phyloP scores from a whole-genome alignment of 306 rosid species.

The Cyclanthera cordifolia region DNA sequence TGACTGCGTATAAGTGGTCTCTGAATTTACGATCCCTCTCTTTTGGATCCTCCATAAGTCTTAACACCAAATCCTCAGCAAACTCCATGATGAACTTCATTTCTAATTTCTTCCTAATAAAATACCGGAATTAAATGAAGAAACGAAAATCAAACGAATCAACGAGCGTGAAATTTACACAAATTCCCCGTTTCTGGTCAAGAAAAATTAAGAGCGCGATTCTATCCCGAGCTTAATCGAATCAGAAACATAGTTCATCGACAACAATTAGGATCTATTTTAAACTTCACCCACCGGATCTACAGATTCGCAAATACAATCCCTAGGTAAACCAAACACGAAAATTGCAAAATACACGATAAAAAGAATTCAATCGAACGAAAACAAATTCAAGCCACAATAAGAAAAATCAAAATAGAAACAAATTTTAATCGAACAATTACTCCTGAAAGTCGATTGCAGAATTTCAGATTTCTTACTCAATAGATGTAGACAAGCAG shows the following conservation, averaged over 20 bases:
- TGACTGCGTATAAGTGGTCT: constrained; percentile 44
- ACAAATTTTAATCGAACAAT: neutral
- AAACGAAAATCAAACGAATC: neutral
- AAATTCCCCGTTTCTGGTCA: neutral
- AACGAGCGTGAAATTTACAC: neutral
- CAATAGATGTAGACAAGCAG: neutral
- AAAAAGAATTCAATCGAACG: neutral
- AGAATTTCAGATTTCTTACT: neutral
- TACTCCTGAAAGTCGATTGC: neutral
- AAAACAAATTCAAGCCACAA: neutral
- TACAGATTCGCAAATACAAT: neutral
- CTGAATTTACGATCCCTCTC: constrained; percentile 82
- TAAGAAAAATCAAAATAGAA: neutral
- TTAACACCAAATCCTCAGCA: constrained; percentile 72
- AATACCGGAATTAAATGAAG: neutral
- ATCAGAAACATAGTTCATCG: neutral
- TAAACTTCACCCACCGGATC: neutral
- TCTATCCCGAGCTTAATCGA: neutral
- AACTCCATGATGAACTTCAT: constrained; percentile 90
- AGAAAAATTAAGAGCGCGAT: neutral
- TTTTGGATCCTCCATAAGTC: constrained; percentile 82
- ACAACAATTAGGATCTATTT: neutral
- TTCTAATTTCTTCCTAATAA: constrained; percentile 14
- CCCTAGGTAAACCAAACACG: neutral
- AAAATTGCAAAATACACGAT: neutral